Evolutionary conservation across 805 yeast species (phyloP), one percentile per base, ranked within the genome.

Genomic region (Saturnispora diversa): DNA sequence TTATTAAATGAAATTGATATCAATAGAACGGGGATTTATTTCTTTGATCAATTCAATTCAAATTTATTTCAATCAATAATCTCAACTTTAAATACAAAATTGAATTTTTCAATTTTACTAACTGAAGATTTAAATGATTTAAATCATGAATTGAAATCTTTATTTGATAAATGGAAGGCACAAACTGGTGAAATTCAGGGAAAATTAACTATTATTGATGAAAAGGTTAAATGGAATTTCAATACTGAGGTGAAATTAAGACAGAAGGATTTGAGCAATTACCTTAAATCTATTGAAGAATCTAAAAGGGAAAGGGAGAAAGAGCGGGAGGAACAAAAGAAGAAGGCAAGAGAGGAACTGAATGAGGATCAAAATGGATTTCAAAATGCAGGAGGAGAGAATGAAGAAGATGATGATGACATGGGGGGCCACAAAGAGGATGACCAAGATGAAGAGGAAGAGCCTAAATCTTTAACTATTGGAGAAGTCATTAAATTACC

Each of bases 31-130:
- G 37, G 84, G 55, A 77, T 90, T 37, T 80, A 88, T 3, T 77
- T 90, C 46, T 81, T 85, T 15, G 75, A 90, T 1, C 88, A 85
- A 10, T 66, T 71, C 17, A 78, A 77, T 36, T 55, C 82, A 27
- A 75, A 74, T 26, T n/a, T 39, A 7, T 32, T 84, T 0, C 65
- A 74, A 27, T 70, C 71, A 35, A 74, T 66, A 23, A 65, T 74
- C 39, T 70, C 57, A 44, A 70, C 60, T 40, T 60, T 87, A 15
- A 80, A 92, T 51, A 66, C 66, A 10, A 77, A 74, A 47, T 81
- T 77, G 21, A 74, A 73, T 40, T 77, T 84, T 1, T 77, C 94
- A 0, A 68, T 88, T 1, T 64, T 92, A 1, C 55, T 92, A 40
- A 86, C 96, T 0, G 94, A 86, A 48, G 68, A 70, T 44, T 67